Evolutionary conservation across 1,284 basidiomycete species (phyloP).

Genomic region (Psilocybe mexicana): DNA sequence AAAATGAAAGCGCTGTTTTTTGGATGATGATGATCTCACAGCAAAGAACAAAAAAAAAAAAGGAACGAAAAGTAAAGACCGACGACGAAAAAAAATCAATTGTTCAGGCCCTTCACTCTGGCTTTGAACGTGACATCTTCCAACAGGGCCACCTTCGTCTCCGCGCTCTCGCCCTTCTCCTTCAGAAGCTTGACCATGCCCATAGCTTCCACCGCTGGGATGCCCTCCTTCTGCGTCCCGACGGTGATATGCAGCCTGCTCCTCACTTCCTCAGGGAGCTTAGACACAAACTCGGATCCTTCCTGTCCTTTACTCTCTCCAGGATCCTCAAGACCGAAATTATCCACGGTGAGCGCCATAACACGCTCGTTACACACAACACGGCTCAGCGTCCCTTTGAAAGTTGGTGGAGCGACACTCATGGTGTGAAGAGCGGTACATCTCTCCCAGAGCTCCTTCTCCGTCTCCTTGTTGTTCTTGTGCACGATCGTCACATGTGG

Average conservation of each 20-base stretch:
- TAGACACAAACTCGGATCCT: constrained; percentile 48
- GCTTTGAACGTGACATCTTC: not conserved
- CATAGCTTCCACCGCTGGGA: constrained; percentile 75
- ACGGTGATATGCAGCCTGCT: constrained; percentile 84
- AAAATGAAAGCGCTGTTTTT: too few species aligned
- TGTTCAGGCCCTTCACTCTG: not conserved
- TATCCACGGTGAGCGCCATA: constrained; percentile 75
- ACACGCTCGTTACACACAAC: constrained; percentile 80
- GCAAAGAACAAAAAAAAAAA: too few species aligned
- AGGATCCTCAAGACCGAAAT: constrained; percentile 34
- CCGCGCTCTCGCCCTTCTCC: not conserved
- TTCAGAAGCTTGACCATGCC: constrained; percentile 47
- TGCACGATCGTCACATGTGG: constrained; percentile 94
- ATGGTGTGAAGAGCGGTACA: constrained; percentile 53
- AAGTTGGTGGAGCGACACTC: constrained; percentile 46
- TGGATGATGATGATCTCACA: too few species aligned
- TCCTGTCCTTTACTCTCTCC: constrained; percentile 37
- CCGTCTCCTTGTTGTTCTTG: constrained; percentile 37
- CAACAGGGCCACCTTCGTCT: not conserved
- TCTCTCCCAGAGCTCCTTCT: constrained; percentile 63
- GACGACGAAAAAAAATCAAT: not conserved
- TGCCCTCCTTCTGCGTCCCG: constrained; percentile 60
- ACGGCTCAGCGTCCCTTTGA: constrained; percentile 62
- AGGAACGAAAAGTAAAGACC: not conserved
- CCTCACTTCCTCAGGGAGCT: constrained; percentile 49